Base-by-base conservation (phyloP, 1,139 yeast genomes). In the Suhomyces kunorum region DNA sequence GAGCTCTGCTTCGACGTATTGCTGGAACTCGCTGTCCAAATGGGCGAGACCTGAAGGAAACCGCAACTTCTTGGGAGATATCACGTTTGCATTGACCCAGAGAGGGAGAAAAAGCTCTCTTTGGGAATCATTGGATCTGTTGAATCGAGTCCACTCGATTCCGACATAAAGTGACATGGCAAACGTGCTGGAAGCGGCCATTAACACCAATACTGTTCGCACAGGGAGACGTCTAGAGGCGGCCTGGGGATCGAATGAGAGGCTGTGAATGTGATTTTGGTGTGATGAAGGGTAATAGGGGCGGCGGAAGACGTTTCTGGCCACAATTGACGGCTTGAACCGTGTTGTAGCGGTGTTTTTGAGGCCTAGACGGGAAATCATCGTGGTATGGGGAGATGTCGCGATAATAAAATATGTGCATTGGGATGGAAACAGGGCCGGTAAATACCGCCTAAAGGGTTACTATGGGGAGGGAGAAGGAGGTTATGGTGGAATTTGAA, bases 11-110 rank as follows among this genome's bases (percentile, higher is more conserved):
- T 41, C 36, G 5, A 58, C 30, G 34, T 53, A 52, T 4, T 45
- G 40, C 34, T 41, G 46, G 40, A 45, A 55, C 3, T 55, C 62
- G 6, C 44, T 34, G 44, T 68, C 72, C 25, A 66, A 44, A 41
- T 64, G 63, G 36, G 42, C 45, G 26, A 64, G 44, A 15, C 58
- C 63, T 4, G 39, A 28, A 4, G 69, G 67, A 38, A 59, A 66
- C 34, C 17, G 35, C 36, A 55, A 56, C 15, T 41, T 53, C 25
- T 55, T 49, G 11, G 44, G 51, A 29, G 33, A 45, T n/a, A 64
- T 42, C 50, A 58, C 53, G 43, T 66, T 61, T 33, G 49, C 19
- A 40, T 65, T 58, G 32, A 65, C 17, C 71, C 71, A 66, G 13
- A 67, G 44, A 0, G 74, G 73, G 11, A 66, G 43, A 42, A 58